Base-by-base conservation (phyloP, 2,329 filamentous ascomycete species). In the Cladosporium sp. region DNA sequence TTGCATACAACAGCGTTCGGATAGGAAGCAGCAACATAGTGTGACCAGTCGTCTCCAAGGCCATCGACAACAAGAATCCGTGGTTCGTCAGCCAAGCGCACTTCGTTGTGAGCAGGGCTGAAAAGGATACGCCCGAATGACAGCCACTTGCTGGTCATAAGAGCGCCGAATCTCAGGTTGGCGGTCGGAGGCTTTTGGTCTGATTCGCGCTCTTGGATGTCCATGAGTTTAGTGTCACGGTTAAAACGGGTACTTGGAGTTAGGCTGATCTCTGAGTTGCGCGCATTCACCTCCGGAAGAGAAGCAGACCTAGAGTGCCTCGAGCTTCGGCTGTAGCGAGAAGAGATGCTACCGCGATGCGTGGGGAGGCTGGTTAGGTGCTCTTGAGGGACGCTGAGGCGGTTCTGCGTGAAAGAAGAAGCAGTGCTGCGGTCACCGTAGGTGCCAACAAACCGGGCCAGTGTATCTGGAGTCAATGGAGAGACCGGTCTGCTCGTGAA, bases 21-120 rank as follows among this genome's bases (percentile, higher is more conserved):
- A 57, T 92, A 92, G 1, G 86, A 89, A 63, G 91, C 82, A 6
- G 88, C 86, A 17, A 87, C 87, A 59, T 90, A 92, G 66, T 89
- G 91, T 0, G 88, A 91, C 88, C 88, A 93, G 63, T 93, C 88
- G 62, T 90, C 91, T n/a, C 88, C 88, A 24, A 93, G 82, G 4
- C 88, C 88, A 69, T 93, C 88, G 51, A 93, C 78, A 15, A 93
- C 85, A 3, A 93, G 76, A 20, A 93, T 82, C 73, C 85, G 49
- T 71, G 80, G 71, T 77, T 85, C 69, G 67, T 64, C 75, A 0
- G 77, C 71, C 15, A 80, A 72, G 34, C 80, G 70, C 18, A 91
- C 76, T 57, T 89, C 84, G 40, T 88, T 84, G 20, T 88, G 81
- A 4, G 86, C 82, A 9, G 89, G 88, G 58, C 86, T 90, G 70